Percentiles rank a stretch among this genome's conserved stretches.
These are phyloP conservation scores for Asterionellopsis glacialis DNA, from an alignment of 108 stramenopile genomes.

Conservation along the genomic window DNA sequence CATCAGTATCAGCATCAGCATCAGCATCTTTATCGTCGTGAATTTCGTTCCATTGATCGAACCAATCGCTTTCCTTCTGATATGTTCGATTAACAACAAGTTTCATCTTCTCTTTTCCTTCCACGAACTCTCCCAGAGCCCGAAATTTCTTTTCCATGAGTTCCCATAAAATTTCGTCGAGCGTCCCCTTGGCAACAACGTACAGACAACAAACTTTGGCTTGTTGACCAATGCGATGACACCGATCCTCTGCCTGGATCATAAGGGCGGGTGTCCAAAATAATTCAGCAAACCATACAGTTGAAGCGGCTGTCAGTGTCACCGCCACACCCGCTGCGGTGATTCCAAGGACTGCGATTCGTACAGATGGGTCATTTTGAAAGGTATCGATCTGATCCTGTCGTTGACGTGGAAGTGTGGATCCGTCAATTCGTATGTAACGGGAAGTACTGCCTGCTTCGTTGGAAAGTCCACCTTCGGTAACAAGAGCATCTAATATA, in stretches of 20 bases:
- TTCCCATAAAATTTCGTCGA: conserved; percentile 89
- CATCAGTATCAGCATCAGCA: conserved; percentile 34
- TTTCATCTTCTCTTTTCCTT: conserved; percentile 83
- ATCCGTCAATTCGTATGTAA: conserved; percentile 94
- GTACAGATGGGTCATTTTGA: conserved; percentile 80
- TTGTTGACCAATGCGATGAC: conserved; percentile 96
- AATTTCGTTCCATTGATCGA: conserved; percentile 39
- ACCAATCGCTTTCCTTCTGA: conserved; percentile 22
- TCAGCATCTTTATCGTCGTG: conserved; percentile 24
- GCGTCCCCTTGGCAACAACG: conserved; percentile 76
- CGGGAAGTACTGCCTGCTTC: conserved; percentile 19
- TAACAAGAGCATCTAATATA: conserved; percentile 80
- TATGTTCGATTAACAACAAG: conserved; percentile 62
- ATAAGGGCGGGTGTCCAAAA: conserved; percentile 96
- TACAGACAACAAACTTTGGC: conserved; percentile 84
- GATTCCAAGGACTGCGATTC: conserved; percentile 90
- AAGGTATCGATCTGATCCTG: conserved; percentile 88
- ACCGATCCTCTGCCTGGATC: conserved; percentile 97
- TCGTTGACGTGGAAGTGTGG: conserved; percentile 78
- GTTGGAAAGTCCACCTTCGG: conserved; percentile 46
- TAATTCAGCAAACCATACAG: conserved; percentile 96
- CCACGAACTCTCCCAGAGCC: conserved; percentile 87
- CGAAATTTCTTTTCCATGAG: conserved; percentile 81
- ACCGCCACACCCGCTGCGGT: conserved; percentile 97
- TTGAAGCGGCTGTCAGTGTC: conserved; percentile 95